Percentiles rank a stretch among this genome's conserved stretches.
Evolutionary conservation across 805 yeast species (phyloP).

Genomic region (Maudiozyma pseudohumilis): DNA sequence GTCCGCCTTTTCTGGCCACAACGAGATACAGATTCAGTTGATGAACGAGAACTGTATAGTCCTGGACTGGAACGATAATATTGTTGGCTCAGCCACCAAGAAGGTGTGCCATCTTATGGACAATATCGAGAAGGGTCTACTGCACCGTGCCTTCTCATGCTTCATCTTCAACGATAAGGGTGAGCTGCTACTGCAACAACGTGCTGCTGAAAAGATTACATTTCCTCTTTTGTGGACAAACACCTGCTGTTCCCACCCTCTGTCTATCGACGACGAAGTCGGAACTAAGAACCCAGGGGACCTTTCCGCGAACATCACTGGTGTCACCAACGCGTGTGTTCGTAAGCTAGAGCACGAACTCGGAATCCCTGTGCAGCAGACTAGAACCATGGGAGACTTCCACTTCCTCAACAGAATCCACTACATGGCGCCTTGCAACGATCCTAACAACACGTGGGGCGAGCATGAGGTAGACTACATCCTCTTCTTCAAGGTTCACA

Average conservation of each 20-base stretch:
- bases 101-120: slow-evolving; percentile 82
- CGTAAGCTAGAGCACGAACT: slow-evolving; percentile 89
- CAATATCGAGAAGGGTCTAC: slow-evolving; percentile 73
- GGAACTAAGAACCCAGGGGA: slow-evolving; percentile 36
- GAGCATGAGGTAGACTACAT: slow-evolving; percentile 97
- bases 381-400: slow-evolving; percentile 56
- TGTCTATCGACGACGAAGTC: slow-evolving; percentile 72
- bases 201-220: slow-evolving; percentile 94
- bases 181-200: slow-evolving; percentile 78
- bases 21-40: slow-evolving; percentile 83
- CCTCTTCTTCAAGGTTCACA: slow-evolving; percentile 55
- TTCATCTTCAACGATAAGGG: slow-evolving; percentile 74
- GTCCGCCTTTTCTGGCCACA: slow-evolving; percentile 71
- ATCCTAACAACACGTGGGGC: slow-evolving; percentile 59
- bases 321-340: slow-evolving; percentile 81
- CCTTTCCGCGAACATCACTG: slow-evolving; percentile 54
- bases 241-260: slow-evolving; percentile 97
- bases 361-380: slow-evolving; percentile 56
- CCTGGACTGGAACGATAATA: slow-evolving; percentile 74
- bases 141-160: slow-evolving; percentile 96
- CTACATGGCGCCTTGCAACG: slow-evolving; percentile 77
- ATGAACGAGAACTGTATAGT: slow-evolving; percentile 98
- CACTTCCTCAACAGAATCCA: slow-evolving; percentile 88
- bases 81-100: slow-evolving; percentile 90
- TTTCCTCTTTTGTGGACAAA: slow-evolving; percentile 97